These are phyloP conservation scores for Scleroderma citrinum DNA, from an alignment of 768 basidiomycete genomes.

Conservation along the genomic window DNA sequence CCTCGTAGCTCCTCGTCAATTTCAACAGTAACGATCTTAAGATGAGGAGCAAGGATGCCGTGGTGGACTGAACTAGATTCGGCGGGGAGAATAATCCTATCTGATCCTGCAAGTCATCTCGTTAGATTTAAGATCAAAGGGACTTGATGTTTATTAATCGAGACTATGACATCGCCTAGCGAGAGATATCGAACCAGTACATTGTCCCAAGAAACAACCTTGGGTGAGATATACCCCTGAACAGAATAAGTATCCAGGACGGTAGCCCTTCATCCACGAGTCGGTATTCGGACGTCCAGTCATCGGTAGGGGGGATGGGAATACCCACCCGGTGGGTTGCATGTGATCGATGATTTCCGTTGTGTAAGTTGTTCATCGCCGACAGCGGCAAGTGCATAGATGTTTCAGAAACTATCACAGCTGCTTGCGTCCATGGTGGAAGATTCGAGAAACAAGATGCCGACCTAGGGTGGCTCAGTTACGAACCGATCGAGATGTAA, in stretches of 20 bases:
- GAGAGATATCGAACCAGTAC: conserved; percentile 53
- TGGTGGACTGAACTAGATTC: conserved; percentile 49
- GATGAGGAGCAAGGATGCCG: conserved; percentile 44
- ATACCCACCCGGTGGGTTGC: conserved; percentile 50
- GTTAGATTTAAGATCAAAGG: not conserved
- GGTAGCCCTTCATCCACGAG: conserved; percentile 32
- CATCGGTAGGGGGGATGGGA: not conserved
- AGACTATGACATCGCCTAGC: conserved; percentile 11
- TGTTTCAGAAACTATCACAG: conserved; percentile 50
- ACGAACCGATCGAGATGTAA: not conserved
- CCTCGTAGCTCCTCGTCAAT: not conserved
- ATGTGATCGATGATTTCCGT: conserved; percentile 35
- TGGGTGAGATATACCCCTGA: conserved; percentile 40
- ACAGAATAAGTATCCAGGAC: conserved; percentile 50
- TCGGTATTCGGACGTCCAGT: not conserved
- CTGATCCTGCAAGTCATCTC: conserved; percentile 21
- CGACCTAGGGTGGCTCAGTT: conserved; percentile 34
- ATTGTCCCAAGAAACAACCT: conserved; percentile 30
- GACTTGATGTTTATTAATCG: conserved; percentile 8
- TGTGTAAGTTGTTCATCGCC: conserved; percentile 46
- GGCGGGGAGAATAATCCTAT: conserved; percentile 44
- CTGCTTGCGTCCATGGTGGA: conserved; percentile 42
- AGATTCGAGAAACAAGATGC: conserved; percentile 43
- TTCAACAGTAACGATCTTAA: conserved; percentile 6
- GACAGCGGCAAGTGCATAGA: conserved; percentile 40